Base-by-base conservation (phyloP, 352 stramenopile species). In the Pythium coloratum region DNA sequence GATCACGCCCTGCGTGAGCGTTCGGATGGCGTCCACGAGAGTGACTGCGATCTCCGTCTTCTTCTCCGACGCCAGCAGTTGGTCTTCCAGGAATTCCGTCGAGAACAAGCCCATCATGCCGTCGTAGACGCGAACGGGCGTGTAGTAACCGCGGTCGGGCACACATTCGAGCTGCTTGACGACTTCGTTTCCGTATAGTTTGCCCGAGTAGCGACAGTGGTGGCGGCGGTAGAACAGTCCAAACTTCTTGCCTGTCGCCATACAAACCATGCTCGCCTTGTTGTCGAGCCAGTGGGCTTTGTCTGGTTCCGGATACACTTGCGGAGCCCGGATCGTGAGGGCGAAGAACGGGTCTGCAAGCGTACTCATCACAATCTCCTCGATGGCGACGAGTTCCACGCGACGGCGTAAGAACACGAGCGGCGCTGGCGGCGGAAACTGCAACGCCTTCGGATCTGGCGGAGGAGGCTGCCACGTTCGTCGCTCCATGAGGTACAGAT, bases 241-340 rank as follows among this genome's bases (percentile, higher is more conserved):
- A 71, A 97, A 97, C 61, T 96, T 95, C 62, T 88, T 90, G 26
- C 88, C 84, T 28, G 89, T 96, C 10, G 77, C 76, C 80, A 94
- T 94, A 63, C 90, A 97, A 33, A 89, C 76, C 71, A 92, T 80
- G n/a, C 84, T 86, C 13, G 74, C 75, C 64, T 93, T 94, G 66
- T 96, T 92, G 55, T 95, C 88, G 33, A 84, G 69, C 88, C 88
- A 96, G 64, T 96, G 85, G 67, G 81, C 82, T 56, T 87, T 90
- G 75, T 95, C 78, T 2, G 88, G 85, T 54, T 93, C 78, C 0
- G 68, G 16, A 30, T 86, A 71, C 40, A 91, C 55, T 32, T 77
- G 71, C 18, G 87, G 76, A 53, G 88, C 76, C 30, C 68, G 82
- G 13, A 96, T 71, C 50, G 78, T 81, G 54, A 96, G 56, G 18